Percentiles rank a stretch among this genome's conserved stretches.
Conservation (phyloP, 2,329 filamentous ascomycete species). For the Penicillium sp. region DNA sequence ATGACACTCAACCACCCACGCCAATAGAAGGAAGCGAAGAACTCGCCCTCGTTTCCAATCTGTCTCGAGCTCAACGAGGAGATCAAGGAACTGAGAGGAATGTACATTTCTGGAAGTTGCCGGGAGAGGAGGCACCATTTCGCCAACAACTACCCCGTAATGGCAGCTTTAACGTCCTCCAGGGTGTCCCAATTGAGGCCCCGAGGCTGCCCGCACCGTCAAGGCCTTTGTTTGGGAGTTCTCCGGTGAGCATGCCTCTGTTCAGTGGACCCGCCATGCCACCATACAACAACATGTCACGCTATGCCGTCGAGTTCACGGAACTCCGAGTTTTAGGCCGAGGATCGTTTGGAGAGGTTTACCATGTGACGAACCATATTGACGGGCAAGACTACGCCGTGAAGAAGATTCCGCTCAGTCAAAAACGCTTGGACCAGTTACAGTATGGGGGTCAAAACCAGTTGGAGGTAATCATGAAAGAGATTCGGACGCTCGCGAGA, state of each 20-base stretch:
- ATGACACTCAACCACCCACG: constrained; percentile 13
- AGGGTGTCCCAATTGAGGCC: constrained; percentile 21
- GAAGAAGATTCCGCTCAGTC: constrained; percentile 58
- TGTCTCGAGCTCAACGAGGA: constrained; percentile 7
- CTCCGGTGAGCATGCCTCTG: constrained; percentile 28
- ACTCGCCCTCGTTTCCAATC: constrained; percentile 18
- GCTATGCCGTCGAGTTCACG: constrained; percentile 48
- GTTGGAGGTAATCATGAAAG: constrained; percentile 52
- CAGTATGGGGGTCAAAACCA: constrained; percentile 48
- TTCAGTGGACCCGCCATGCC: constrained; percentile 21
- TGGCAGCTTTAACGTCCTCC: constrained; percentile 15
- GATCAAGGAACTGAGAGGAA: constrained; percentile 12
- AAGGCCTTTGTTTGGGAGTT: constrained; percentile 24
- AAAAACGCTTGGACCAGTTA: constrained; percentile 48
- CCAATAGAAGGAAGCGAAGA: constrained; percentile 20
- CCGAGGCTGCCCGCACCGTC: constrained; percentile 19
- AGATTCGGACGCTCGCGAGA: constrained; percentile 56
- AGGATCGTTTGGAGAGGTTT: constrained; percentile 62
- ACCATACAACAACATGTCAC: constrained; percentile 29
- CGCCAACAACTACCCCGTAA: constrained; percentile 14
- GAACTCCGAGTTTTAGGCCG: constrained; percentile 54
- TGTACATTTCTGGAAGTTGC: constrained; percentile 10
- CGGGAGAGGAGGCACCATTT: constrained; percentile 8
- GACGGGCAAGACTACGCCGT: constrained; percentile 60
- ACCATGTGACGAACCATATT: constrained; percentile 54